Evolutionary conservation across 352 stramenopile genomes (phyloP).

Genomic region (Globisporangium radiosum): DNA sequence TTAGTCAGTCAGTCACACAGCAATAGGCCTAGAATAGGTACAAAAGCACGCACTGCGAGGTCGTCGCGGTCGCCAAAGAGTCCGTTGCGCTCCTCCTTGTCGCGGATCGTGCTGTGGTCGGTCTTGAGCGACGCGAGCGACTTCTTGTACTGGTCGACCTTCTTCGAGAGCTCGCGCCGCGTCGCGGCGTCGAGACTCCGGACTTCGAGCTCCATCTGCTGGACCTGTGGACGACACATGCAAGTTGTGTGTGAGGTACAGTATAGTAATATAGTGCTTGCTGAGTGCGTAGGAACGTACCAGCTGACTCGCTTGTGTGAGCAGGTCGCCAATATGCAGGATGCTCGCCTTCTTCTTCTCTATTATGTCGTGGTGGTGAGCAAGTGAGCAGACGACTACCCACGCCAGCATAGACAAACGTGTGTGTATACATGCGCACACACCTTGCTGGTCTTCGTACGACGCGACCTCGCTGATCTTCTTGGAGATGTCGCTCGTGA

Average conservation of each 20-base stretch:
- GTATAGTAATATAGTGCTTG: neutral
- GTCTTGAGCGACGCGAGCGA: constrained; percentile 73
- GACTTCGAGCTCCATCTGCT: constrained; percentile 87
- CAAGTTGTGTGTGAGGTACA: too few species aligned
- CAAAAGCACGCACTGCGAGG: constrained; percentile 28
- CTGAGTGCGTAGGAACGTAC: constrained; percentile 20
- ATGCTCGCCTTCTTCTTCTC: constrained; percentile 86
- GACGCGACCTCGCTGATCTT: constrained; percentile 85
- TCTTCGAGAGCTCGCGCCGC: constrained; percentile 82
- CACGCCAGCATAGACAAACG: too few species aligned
- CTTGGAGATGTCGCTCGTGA: constrained; percentile 83
- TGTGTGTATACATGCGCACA: neutral
- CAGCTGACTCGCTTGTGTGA: constrained; percentile 80
- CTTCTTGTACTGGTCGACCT: constrained; percentile 88
- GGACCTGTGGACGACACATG: constrained; percentile 33
- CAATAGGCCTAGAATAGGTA: neutral
- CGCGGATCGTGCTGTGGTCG: constrained; percentile 76
- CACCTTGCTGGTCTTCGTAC: constrained; percentile 80
- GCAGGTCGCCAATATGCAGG: constrained; percentile 63
- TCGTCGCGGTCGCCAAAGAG: constrained; percentile 77
- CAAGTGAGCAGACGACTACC: neutral
- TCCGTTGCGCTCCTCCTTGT: constrained; percentile 78
- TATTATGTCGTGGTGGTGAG: constrained; percentile 10
- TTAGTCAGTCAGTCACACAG: neutral
- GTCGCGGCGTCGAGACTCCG: constrained; percentile 73